A percentile compares a stretch with the other conserved stretches of the same genome.
These are phyloP conservation scores for Suhomyces bribrorum DNA, from an alignment of 1,139 yeast species.

Conservation along the genomic window DNA sequence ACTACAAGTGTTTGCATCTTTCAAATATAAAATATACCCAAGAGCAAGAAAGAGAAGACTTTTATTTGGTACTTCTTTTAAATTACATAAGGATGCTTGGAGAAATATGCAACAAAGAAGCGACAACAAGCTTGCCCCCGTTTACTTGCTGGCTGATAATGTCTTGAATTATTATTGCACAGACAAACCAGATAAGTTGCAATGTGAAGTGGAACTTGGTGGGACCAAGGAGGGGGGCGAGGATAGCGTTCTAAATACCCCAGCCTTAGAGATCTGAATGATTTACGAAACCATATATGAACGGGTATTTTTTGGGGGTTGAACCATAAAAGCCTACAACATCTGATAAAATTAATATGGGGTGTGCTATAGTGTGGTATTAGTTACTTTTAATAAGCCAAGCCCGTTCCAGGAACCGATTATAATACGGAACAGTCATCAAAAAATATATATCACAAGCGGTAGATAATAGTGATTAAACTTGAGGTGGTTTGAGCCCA, in stretches of 20 bases:
- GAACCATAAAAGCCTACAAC: too few relatives aligned
- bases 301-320: too few relatives aligned
- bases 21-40: slow-evolving; percentile 17
- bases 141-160: slow-evolving; percentile 1
- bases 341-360: too few relatives aligned
- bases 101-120: background rate
- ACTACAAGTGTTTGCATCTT: slow-evolving; percentile 22
- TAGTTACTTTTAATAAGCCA: too few relatives aligned
- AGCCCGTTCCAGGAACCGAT: too few relatives aligned
- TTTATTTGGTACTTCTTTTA: background rate
- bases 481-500: too few relatives aligned
- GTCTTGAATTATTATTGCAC: slow-evolving; percentile 18
- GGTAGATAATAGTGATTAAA: too few relatives aligned
- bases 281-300: too few relatives aligned
- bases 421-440: too few relatives aligned
- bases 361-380: too few relatives aligned
- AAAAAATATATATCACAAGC: too few relatives aligned
- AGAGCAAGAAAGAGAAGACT: slow-evolving; percentile 16
- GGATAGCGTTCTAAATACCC: background rate
- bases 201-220: background rate
- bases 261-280: background rate
- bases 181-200: slow-evolving; percentile 16
- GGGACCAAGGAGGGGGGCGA: background rate
- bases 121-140: background rate
- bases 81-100: slow-evolving; percentile 2